Base-by-base conservation (phyloP, 2,329 filamentous ascomycete genomes). In the Apiospora malaysiana region DNA sequence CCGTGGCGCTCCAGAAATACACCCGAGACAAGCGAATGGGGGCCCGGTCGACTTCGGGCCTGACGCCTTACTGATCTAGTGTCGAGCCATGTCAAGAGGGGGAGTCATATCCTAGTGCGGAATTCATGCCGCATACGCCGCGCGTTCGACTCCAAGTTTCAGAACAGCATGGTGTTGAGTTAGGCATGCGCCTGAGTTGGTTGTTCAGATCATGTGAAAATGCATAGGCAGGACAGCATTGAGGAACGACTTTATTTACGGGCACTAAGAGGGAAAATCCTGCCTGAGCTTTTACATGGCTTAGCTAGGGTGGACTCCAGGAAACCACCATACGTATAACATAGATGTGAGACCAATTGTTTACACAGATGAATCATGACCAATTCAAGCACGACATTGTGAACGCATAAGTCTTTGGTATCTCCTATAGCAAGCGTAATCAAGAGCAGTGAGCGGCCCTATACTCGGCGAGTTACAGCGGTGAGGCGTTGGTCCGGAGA, bases 391-490 rank as follows among this genome's bases (percentile, higher is more conserved):
- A 42, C 40, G 40, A 42, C 8, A 42, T 14, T 42, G 12, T 42
- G 10, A 9, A 14, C 40, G 12, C 40, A 42, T 9, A 9, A 42
- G 40, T 42, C 4, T 6, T 4, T 42, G 40, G 8, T 14, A 10
- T 51, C 12, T 32, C 4, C 23, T 56, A 56, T 18, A 18, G 25
- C 25, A 2, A 59, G 16, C 25, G 5, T 32, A 32, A 9, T 18
- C 16, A 25, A 51, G 46, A 23, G 9, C 12, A 63, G 18, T 63
- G 27, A 12, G 40, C 32, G 32, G 56, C 56, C 12, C 37, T 63
- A 63, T 63, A n/a, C 27, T 63, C 56, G 56, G 56, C 32, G 18
- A 63, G 21, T 63, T 63, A 63, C 56, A 40, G 56, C 56, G 56
- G 32, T 63, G 56, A 63, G 56, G 32, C 32, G 18, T 40, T 40